phyloP scores from a whole-genome alignment of 805 yeast species.

The Wickerhamiella allomyrinae region DNA sequence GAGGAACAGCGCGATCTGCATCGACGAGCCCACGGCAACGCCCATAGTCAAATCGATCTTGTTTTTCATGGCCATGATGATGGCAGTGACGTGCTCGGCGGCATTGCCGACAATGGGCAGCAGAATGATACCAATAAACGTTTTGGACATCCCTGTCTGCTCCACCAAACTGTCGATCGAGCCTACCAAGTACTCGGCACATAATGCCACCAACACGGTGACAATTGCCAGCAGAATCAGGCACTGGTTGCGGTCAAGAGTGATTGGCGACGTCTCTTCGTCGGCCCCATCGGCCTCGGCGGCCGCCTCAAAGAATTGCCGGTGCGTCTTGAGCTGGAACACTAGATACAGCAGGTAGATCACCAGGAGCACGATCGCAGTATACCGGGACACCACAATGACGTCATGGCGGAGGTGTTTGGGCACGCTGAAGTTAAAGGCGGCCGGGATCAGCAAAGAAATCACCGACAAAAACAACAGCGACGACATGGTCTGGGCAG shows the following conservation, averaged over 20 bases:
- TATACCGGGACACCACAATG: slow-evolving; percentile 68
- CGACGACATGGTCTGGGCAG: slow-evolving; percentile 95
- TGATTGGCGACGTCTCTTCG: slow-evolving; percentile 24
- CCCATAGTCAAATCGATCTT: slow-evolving; percentile 97
- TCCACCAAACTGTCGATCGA: slow-evolving; percentile 83
- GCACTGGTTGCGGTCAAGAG: slow-evolving; percentile 41
- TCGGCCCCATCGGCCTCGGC: slow-evolving; percentile 26
- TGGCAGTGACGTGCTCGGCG: slow-evolving; percentile 96
- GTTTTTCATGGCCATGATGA: slow-evolving; percentile 80
- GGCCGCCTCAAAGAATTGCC: slow-evolving; percentile 49
- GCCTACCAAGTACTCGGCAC: slow-evolving; percentile 89
- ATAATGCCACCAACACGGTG: slow-evolving; percentile 69
- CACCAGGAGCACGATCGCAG: slow-evolving; percentile 60
- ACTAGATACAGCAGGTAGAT: slow-evolving; percentile 66
- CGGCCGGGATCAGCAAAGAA: slow-evolving; percentile 86
- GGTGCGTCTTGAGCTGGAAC: slow-evolving; percentile 85
- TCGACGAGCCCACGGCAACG: slow-evolving; percentile 90
- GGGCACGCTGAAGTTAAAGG: slow-evolving; percentile 58
- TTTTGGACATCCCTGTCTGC: slow-evolving; percentile 75
- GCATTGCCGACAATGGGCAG: slow-evolving; percentile 98
- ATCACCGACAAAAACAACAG: slow-evolving; percentile 82
- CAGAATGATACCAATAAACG: slow-evolving; percentile 84
- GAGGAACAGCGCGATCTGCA: slow-evolving; percentile 88
- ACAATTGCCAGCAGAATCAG: slow-evolving; percentile 40
- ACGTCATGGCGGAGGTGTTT: slow-evolving; percentile 34